Percentiles rank a stretch among this genome's conserved stretches.
phyloP scores from a whole-genome alignment of 306 rosid species.

The Arachis stenosperma region DNA sequence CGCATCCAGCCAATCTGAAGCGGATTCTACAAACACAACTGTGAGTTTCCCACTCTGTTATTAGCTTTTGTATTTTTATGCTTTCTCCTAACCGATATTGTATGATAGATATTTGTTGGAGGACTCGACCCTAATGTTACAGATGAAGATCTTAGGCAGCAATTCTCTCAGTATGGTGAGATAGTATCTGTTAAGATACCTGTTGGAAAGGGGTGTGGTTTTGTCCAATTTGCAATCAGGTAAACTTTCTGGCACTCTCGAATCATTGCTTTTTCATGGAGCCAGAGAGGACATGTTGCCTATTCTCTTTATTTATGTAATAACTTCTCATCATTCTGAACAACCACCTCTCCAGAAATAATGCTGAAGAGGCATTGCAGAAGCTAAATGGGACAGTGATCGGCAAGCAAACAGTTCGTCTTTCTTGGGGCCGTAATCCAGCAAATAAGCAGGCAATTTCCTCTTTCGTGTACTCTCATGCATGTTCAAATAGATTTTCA shows the following conservation, averaged over 20 bases:
- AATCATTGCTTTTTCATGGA: background rate
- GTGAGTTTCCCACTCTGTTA: slow-evolving; percentile 54
- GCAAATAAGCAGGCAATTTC: slow-evolving; percentile 88
- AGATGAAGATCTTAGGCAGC: slow-evolving; percentile 94
- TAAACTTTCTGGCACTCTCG: slow-evolving; percentile 32
- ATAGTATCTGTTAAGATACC: slow-evolving; percentile 96
- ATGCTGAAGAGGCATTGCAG: slow-evolving; percentile 94
- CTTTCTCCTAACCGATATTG: slow-evolving; percentile 38
- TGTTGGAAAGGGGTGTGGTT: slow-evolving; percentile 96
- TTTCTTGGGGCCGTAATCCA: slow-evolving; percentile 99
- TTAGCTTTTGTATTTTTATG: slow-evolving; percentile 14
- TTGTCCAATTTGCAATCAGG: slow-evolving; percentile 95
- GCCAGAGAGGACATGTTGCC: background rate
- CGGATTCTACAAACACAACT: slow-evolving; percentile 89
- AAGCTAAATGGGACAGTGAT: slow-evolving; percentile 80
- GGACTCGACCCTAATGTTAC: slow-evolving; percentile 93
- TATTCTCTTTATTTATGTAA: slow-evolving; percentile 22
- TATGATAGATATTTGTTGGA: slow-evolving; percentile 89
- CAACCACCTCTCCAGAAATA: slow-evolving; percentile 59
- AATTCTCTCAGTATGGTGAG: slow-evolving; percentile 88
- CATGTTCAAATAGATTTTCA: background rate
- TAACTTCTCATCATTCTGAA: slow-evolving; percentile 31
- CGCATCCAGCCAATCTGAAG: slow-evolving; percentile 69
- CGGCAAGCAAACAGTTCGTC: slow-evolving; percentile 95
- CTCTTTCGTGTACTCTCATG: background rate